These are phyloP conservation scores for Cymbopogon flexuosus DNA, from an alignment of 202 grass and related monocot species.

Conservation along the genomic window DNA sequence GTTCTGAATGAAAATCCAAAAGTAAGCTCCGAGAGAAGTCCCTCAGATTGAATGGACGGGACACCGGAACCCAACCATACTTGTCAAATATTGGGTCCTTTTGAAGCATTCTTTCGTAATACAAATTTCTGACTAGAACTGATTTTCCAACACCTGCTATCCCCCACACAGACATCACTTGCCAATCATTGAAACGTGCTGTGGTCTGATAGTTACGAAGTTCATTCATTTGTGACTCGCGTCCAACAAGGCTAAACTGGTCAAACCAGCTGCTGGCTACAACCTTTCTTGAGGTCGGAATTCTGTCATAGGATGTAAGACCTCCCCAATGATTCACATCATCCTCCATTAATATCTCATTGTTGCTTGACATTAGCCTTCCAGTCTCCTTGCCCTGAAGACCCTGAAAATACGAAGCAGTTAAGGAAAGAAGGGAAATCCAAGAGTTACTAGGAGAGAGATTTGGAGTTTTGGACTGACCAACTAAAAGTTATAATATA, in stretches of 20 bases:
- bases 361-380: neutral
- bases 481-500: neutral
- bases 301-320: neutral
- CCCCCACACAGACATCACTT: neutral
- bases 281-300: neutral
- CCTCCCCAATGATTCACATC: neutral
- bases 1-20: neutral
- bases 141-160: neutral
- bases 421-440: too few species aligned
- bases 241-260: neutral
- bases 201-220: neutral
- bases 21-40: neutral
- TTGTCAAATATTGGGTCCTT: neutral
- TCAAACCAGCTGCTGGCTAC: neutral
- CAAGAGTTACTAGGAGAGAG: too few species aligned
- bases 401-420: too few species aligned
- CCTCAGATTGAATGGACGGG: neutral
- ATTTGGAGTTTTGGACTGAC: too few species aligned
- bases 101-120: neutral
- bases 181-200: neutral
- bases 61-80: neutral
- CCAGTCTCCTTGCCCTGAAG: too few species aligned
- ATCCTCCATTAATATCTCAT: neutral
- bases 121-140: neutral
- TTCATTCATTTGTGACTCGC: neutral